Evolutionary conservation across 139 green algal genomes (phyloP).

Genomic region (Yamagishiella unicocca): DNA sequence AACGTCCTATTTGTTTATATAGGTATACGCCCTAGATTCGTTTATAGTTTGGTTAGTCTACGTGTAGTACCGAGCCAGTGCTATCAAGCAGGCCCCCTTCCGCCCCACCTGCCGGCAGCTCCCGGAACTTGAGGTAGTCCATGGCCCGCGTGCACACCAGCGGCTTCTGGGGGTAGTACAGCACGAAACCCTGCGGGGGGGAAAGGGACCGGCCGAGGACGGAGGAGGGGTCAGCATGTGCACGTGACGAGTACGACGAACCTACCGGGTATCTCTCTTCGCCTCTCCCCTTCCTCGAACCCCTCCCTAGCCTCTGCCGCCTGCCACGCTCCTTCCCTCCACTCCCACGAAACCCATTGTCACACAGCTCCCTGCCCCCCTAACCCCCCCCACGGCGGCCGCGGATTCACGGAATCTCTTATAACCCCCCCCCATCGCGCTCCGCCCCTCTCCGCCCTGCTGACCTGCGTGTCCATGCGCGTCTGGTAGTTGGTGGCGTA

Average conservation of each 20-base stretch:
- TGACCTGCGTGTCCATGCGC: slow-evolving; percentile 82
- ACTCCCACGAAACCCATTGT: not conserved
- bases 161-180: slow-evolving; percentile 99
- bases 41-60: too few species aligned
- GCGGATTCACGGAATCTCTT: too few species aligned
- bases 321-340: not conserved
- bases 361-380: too few species aligned
- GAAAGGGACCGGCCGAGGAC: not conserved
- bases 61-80: too few species aligned
- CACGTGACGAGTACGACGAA: not conserved
- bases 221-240: not conserved
- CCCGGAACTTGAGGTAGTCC: slow-evolving; percentile 93
- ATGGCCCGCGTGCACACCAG: slow-evolving; percentile 91
- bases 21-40: too few species aligned
- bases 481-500: slow-evolving; percentile 89
- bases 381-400: too few species aligned
- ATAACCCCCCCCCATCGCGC: not conserved
- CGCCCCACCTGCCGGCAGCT: slow-evolving; percentile 57
- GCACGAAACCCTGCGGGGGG: slow-evolving; percentile 84
- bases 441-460: not conserved
- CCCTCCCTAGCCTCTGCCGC: not conserved
- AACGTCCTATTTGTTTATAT: too few species aligned
- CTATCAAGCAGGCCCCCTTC: too few species aligned
- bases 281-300: not conserved
- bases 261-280: not conserved